Conservation (phyloP, 2,329 filamentous ascomycete species). For the Ceratocystis colombiana region DNA sequence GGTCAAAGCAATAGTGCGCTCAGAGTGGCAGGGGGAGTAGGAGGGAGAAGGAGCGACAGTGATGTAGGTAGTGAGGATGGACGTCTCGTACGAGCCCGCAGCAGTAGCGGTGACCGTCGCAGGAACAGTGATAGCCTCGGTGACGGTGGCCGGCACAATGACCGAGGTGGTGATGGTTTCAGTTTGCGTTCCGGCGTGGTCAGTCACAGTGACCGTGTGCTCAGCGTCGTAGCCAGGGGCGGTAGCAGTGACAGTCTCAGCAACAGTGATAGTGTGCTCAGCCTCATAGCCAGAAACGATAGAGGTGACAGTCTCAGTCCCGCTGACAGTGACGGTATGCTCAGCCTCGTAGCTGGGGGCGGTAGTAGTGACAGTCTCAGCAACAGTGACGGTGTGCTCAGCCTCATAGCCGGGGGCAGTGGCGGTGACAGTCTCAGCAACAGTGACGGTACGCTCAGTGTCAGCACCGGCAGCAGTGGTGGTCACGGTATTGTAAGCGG, state of each 20-base stretch:
- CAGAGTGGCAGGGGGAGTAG: slow-evolving; percentile 15
- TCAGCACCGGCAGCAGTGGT: slow-evolving; percentile 19
- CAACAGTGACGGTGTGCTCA: slow-evolving; percentile 29
- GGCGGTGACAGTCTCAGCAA: slow-evolving; percentile 27
- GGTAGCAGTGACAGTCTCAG: slow-evolving; percentile 32
- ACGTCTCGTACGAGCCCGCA: slow-evolving; percentile 18
- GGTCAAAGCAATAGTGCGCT: slow-evolving; percentile 23
- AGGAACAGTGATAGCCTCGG: slow-evolving; percentile 20
- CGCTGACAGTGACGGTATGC: slow-evolving; percentile 29
- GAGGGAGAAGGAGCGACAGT: slow-evolving; percentile 21
- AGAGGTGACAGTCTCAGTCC: slow-evolving; percentile 35
- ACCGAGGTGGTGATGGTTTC: slow-evolving; percentile 22
- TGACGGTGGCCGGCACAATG: slow-evolving; percentile 23
- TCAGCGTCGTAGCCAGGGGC: slow-evolving; percentile 32
- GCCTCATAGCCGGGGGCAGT: slow-evolving; percentile 28
- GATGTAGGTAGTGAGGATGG: slow-evolving; percentile 22
- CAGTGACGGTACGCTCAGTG: slow-evolving; percentile 22
- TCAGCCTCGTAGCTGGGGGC: slow-evolving; percentile 23
- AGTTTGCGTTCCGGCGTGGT: slow-evolving; percentile 10
- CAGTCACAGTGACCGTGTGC: slow-evolving; percentile 19
- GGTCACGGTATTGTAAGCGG: slow-evolving; percentile 18
- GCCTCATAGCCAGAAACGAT: slow-evolving; percentile 33
- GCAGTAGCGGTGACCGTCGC: slow-evolving; percentile 23
- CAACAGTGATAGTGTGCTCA: slow-evolving; percentile 34
- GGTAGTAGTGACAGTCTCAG: slow-evolving; percentile 24